These are phyloP conservation scores for Diversispora eburnea DNA, from an alignment of 192 early-diverging fungal genomes.

Conservation along the genomic window DNA sequence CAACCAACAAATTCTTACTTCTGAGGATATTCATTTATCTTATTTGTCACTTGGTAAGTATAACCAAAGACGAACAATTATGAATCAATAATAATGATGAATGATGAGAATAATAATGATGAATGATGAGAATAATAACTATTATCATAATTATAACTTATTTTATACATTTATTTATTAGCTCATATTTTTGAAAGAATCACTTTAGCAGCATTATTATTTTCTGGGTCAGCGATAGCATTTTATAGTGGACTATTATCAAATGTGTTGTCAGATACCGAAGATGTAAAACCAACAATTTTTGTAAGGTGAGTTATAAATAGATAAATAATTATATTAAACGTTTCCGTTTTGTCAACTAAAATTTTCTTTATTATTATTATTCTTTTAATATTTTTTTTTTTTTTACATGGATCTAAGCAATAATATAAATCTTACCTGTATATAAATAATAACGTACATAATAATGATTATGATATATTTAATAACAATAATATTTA, in stretches of 20 bases:
- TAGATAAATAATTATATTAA: too few relatives aligned
- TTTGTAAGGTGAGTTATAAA: slow-evolving; percentile 46
- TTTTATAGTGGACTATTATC: slow-evolving; percentile 56
- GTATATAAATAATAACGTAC: too few relatives aligned
- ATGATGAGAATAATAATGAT: background rate
- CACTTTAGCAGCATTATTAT: slow-evolving; percentile 34
- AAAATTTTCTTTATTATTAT: background rate
- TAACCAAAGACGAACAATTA: too few relatives aligned
- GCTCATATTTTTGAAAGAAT: slow-evolving; percentile 38
- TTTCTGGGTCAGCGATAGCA: slow-evolving; percentile 64
- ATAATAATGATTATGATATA: too few relatives aligned
- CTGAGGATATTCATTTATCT: slow-evolving; percentile 34
- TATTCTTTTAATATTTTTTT: background rate
- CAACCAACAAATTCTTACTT: slow-evolving; percentile 32
- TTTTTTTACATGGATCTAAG: background rate
- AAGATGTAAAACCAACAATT: slow-evolving; percentile 68
- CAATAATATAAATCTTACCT: too few relatives aligned
- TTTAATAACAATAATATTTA: too few relatives aligned
- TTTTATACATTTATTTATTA: slow-evolving; percentile 1
- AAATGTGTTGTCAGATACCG: slow-evolving; percentile 66
- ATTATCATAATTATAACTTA: background rate
- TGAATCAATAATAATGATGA: too few relatives aligned
- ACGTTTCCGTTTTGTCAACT: too few relatives aligned
- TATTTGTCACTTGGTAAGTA: slow-evolving; percentile 41
- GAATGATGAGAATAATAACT: background rate